Conservation (phyloP, 1,139 yeast species). For the Kurtzmaniella quercitrusa region DNA sequence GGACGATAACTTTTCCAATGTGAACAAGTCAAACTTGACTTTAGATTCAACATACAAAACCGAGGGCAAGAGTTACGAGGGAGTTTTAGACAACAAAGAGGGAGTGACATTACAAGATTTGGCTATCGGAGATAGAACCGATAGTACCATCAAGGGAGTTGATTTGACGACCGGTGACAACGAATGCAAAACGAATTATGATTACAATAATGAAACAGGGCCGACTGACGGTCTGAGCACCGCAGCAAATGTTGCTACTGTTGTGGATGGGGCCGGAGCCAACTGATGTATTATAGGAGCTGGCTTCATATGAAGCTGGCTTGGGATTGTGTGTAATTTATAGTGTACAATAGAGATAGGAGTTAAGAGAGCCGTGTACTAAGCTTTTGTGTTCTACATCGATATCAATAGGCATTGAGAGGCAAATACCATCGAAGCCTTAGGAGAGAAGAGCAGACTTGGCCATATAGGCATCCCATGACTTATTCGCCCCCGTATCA, state of each 20-base stretch:
- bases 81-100: constrained; percentile 1
- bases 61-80: constrained; percentile 2
- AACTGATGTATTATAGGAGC: not conserved
- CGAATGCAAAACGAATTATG: not conserved
- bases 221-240: not conserved
- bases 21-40: constrained; percentile 5
- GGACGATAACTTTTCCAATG: constrained; percentile 20
- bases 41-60: constrained; percentile 3
- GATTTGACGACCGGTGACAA: not conserved
- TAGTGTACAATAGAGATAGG: not conserved
- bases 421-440: too few species aligned
- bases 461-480: too few species aligned
- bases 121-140: not conserved
- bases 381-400: too few species aligned
- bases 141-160: not conserved
- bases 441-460: too few species aligned
- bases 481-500: too few species aligned
- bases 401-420: too few species aligned
- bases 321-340: not conserved
- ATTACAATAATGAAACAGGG: not conserved
- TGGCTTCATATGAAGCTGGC: not conserved
- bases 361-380: too few species aligned
- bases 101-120: constrained; percentile 1
- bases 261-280: not conserved
- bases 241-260: not conserved